phyloP scores from a whole-genome alignment of 495 filamentous ascomycete species.

The Annulohypoxylon nitens region DNA sequence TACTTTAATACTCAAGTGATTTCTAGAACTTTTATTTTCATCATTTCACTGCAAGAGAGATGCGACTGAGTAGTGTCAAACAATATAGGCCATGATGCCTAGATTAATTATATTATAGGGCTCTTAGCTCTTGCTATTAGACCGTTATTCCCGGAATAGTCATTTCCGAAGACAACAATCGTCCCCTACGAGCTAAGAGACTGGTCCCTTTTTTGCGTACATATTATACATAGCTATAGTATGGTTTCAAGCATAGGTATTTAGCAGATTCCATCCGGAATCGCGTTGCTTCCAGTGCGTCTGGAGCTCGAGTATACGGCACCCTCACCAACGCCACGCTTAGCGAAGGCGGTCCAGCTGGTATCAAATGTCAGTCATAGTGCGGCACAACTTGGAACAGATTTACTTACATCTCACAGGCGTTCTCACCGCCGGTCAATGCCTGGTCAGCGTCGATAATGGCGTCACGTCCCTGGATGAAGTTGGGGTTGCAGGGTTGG shows the following conservation, averaged over 20 bases:
- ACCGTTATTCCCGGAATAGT: not conserved
- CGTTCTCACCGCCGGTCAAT: conserved; percentile 64
- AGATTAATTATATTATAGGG: not conserved
- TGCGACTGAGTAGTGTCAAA: not conserved
- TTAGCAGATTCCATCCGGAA: conserved; percentile 51
- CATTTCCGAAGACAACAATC: not conserved
- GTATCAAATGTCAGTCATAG: no score
- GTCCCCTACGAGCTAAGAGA: not conserved
- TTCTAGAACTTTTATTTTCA: not conserved
- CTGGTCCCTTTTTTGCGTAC: not conserved
- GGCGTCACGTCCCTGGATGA: conserved; percentile 63
- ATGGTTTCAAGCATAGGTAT: not conserved
- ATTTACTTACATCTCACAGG: conserved; percentile 58
- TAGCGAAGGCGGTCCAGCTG: conserved; percentile 65
- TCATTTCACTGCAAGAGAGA: not conserved
- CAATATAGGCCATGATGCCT: no score
- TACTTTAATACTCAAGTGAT: not conserved
- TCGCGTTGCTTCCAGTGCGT: conserved; percentile 49
- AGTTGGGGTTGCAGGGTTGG: conserved; percentile 67
- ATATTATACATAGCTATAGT: not conserved
- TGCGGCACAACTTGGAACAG: not conserved
- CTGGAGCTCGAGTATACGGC: conserved; percentile 46
- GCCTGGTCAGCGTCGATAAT: conserved; percentile 66
- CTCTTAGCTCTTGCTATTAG: not conserved
- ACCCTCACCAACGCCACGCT: conserved; percentile 60